phyloP scores from a whole-genome alignment of 2,329 filamentous ascomycete genomes.

The Leptographium flavum region DNA sequence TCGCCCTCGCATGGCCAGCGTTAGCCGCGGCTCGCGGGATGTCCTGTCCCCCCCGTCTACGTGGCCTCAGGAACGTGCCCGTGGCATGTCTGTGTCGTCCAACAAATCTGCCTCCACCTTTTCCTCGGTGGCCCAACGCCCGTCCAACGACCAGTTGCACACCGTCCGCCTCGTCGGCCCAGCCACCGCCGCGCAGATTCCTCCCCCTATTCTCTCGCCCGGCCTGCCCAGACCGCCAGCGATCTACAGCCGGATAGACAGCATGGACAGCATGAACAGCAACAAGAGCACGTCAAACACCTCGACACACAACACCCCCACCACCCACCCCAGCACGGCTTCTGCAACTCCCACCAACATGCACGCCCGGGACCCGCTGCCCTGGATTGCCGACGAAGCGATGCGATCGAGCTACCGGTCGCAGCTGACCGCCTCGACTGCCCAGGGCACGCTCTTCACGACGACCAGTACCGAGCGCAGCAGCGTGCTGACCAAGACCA shows the following conservation, averaged over 20 bases:
- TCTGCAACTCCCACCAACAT: neutral
- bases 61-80: constrained; percentile 28
- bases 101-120: constrained; percentile 30
- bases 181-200: constrained; percentile 11
- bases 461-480: constrained; percentile 59
- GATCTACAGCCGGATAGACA: constrained; percentile 20
- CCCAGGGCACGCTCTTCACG: constrained; percentile 36
- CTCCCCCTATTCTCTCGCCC: constrained; percentile 8
- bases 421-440: constrained; percentile 37
- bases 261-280: constrained; percentile 15
- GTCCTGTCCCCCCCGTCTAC: constrained; percentile 8
- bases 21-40: constrained; percentile 9
- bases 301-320: neutral
- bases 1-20: constrained; percentile 27
- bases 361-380: constrained; percentile 17
- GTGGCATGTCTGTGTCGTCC: constrained; percentile 32
- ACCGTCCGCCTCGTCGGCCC: constrained; percentile 15
- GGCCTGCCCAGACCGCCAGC: constrained; percentile 16
- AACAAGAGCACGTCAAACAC: neutral
- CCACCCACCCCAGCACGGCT: neutral
- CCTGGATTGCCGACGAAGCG: constrained; percentile 37
- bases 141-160: constrained; percentile 24
- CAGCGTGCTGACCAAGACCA: constrained; percentile 67
- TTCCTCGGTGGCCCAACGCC: constrained; percentile 25
- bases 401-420: constrained; percentile 42